Conservation (phyloP, 495 filamentous ascomycete species). For the Penicillium simplicissimum region DNA sequence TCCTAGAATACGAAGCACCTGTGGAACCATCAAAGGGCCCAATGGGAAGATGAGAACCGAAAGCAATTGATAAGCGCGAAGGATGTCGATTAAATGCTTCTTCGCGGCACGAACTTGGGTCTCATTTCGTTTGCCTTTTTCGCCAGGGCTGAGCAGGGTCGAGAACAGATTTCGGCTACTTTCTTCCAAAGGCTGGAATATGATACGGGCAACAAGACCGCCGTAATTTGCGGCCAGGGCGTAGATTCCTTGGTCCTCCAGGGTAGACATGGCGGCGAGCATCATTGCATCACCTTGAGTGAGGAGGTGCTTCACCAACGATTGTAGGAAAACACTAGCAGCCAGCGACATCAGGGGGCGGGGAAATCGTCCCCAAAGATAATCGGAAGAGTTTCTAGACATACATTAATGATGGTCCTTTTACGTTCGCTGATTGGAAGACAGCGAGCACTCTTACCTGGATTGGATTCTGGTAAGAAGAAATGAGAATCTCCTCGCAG, state of each 20-base stretch:
- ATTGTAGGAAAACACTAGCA: conserved; percentile 82
- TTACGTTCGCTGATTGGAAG: too few relatives aligned
- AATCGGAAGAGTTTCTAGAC: conserved; percentile 39
- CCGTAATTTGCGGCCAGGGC: conserved; percentile 94
- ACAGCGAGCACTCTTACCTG: conserved; percentile 34
- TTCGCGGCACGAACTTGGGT: conserved; percentile 32
- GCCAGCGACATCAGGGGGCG: conserved; percentile 64
- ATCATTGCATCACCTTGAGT: conserved; percentile 93
- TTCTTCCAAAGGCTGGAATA: conserved; percentile 96
- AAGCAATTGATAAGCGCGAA: conserved; percentile 56
- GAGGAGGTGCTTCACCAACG: conserved; percentile 82
- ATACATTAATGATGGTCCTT: neutral
- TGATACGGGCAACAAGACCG: conserved; percentile 79
- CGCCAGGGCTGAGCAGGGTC: conserved; percentile 52
- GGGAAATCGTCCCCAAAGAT: conserved; percentile 65
- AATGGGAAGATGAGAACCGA: conserved; percentile 64
- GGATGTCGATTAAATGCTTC: conserved; percentile 35
- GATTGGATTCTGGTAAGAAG: conserved; percentile 44
- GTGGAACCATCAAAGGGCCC: conserved; percentile 70
- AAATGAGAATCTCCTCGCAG: conserved; percentile 59
- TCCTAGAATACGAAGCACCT: conserved; percentile 69
- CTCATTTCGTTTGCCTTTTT: conserved; percentile 16
- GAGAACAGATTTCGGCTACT: conserved; percentile 85
- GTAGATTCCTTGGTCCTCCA: conserved; percentile 87
- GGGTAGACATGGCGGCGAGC: conserved; percentile 70